A percentile compares a stretch with the other conserved stretches of the same genome.
Conservation (phyloP, 2,329 filamentous ascomycete genomes). For the Epichloe festucae region DNA sequence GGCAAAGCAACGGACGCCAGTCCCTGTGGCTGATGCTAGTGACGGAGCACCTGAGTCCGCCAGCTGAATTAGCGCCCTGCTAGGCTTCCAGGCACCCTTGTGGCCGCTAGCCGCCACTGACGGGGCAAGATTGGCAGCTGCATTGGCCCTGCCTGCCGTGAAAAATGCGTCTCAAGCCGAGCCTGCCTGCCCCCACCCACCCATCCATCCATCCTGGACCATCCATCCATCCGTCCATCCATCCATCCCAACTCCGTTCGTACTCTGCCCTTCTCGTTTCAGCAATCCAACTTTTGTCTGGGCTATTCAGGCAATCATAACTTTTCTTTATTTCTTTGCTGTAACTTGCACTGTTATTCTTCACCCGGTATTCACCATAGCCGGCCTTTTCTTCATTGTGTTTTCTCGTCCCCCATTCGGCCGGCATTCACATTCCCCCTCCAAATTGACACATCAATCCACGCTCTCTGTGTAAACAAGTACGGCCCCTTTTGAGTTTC, state of each 20-base stretch:
- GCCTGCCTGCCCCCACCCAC: not conserved
- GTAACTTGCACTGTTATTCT: not conserved
- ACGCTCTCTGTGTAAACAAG: not conserved
- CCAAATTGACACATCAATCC: not conserved
- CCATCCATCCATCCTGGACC: too few species aligned
- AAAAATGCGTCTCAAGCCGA: too few species aligned
- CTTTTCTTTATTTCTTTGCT: not conserved
- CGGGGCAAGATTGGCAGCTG: not conserved
- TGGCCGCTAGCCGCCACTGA: not conserved
- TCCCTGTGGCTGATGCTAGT: too few species aligned
- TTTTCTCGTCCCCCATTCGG: not conserved
- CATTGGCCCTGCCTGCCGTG: not conserved
- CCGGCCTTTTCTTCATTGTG: not conserved
- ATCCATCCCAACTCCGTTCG: not conserved
- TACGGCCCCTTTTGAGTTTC: not conserved
- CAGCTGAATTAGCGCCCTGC: too few species aligned
- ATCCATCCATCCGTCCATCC: not conserved
- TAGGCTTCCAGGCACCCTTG: too few species aligned
- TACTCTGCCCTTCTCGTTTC: not conserved
- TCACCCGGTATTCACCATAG: not conserved
- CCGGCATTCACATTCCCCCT: not conserved
- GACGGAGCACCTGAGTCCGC: too few species aligned
- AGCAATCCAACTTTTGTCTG: not conserved
- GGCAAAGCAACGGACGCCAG: not conserved
- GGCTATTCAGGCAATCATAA: not conserved